Percentiles rank a stretch among this genome's conserved stretches.
Evolutionary conservation across 2,329 filamentous ascomycete species (phyloP).

Genomic region (Pestalotiopsis sp.): DNA sequence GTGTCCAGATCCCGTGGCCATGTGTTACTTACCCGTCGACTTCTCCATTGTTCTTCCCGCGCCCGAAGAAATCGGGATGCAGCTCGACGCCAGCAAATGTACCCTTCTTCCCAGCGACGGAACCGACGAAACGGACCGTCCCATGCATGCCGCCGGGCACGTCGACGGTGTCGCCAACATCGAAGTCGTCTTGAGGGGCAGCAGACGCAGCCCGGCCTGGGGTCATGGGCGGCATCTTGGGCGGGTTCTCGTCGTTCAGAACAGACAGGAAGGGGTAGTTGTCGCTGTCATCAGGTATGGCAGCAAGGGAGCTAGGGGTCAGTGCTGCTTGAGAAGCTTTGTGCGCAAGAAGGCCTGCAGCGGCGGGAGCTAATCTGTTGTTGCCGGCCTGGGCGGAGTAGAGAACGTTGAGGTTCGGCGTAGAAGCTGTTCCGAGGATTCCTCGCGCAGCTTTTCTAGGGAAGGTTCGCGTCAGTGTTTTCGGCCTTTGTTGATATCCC

Average conservation of each 20-base stretch:
- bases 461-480: conserved; percentile 36
- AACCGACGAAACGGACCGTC: conserved; percentile 83
- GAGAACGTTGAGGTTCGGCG: conserved; percentile 56
- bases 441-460: conserved; percentile 21
- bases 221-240: conserved; percentile 54
- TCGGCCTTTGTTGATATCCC: conserved; percentile 28
- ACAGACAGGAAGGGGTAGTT: conserved; percentile 62
- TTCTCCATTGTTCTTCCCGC: conserved; percentile 94
- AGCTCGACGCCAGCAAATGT: conserved; percentile 92
- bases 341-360: conserved; percentile 53
- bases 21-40: conserved; percentile 76
- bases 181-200: conserved; percentile 51
- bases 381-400: conserved; percentile 46
- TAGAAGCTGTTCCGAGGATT: conserved; percentile 51
- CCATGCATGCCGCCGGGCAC: conserved; percentile 93
- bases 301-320: conserved; percentile 61
- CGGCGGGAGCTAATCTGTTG: conserved; percentile 37
- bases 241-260: conserved; percentile 39
- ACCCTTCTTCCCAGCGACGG: conserved; percentile 85
- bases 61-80: conserved; percentile 72
- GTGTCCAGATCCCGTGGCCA: not conserved
- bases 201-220: conserved; percentile 43
- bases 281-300: conserved; percentile 66
- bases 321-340: conserved; percentile 73
- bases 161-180: conserved; percentile 82